Conservation (phyloP, 768 basidiomycete genomes). For the Steccherinum ochraceum region DNA sequence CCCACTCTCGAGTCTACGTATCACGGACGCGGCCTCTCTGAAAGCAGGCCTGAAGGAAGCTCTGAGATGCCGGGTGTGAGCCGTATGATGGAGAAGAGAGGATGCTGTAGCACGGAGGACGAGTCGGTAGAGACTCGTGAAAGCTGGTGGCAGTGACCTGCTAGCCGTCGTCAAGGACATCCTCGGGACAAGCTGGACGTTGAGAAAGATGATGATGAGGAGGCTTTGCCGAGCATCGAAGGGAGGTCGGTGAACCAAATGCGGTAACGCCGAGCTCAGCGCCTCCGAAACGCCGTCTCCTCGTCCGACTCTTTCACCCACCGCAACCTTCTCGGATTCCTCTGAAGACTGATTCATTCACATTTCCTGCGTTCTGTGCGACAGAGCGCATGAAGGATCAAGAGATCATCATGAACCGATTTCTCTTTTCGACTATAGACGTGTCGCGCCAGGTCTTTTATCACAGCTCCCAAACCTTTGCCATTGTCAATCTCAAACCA, state of each 20-base stretch:
- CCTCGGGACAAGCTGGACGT: neutral
- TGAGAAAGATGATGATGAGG: neutral
- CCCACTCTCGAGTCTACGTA: slow-evolving; percentile 32
- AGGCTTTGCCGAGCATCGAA: neutral
- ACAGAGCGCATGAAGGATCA: neutral
- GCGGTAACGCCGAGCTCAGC: too few relatives aligned
- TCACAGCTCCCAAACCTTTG: slow-evolving; percentile 55
- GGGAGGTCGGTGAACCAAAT: too few relatives aligned
- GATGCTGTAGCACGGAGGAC: slow-evolving; percentile 50
- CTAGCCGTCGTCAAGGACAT: neutral
- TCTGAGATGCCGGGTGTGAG: slow-evolving; percentile 38
- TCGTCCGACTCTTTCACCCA: too few relatives aligned
- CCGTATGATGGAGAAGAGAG: slow-evolving; percentile 47
- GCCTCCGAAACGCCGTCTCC: too few relatives aligned
- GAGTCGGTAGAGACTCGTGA: slow-evolving; percentile 57
- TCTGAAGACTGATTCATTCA: too few relatives aligned
- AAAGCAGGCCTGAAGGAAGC: slow-evolving; percentile 51
- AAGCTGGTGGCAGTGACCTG: slow-evolving; percentile 24
- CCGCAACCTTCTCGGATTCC: too few relatives aligned
- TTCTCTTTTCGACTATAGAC: slow-evolving; percentile 76
- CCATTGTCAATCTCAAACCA: slow-evolving; percentile 93
- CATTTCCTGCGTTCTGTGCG: neutral
- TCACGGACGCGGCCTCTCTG: slow-evolving; percentile 39
- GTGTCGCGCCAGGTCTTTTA: slow-evolving; percentile 76
- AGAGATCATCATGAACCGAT: slow-evolving; percentile 13